These are phyloP conservation scores for Fusarium sp. DNA, from an alignment of 2,329 filamentous ascomycete genomes.

Conservation along the genomic window DNA sequence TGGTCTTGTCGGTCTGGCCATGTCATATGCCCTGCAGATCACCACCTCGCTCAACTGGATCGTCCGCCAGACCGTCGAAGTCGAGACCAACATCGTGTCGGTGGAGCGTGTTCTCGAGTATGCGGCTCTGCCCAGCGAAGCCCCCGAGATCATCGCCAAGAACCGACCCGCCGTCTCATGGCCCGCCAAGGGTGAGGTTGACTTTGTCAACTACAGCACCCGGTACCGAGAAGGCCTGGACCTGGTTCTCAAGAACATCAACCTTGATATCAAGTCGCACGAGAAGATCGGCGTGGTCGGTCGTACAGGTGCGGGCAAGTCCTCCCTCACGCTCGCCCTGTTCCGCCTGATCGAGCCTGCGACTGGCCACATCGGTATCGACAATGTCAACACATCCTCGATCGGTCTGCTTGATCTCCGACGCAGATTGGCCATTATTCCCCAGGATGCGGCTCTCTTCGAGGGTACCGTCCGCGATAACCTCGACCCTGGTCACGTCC, in stretches of 20 bases:
- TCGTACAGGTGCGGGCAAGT: conserved; percentile 95
- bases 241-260: conserved; percentile 92
- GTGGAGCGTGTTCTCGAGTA: conserved; percentile 98
- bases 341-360: conserved; percentile 96
- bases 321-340: conserved; percentile 88
- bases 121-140: conserved; percentile 89
- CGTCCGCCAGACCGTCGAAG: conserved; percentile 96
- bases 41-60: conserved; percentile 99
- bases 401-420: conserved; percentile 93
- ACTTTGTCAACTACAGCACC: conserved; percentile 94
- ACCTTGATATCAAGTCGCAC: conserved; percentile 90
- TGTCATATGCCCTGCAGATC: conserved; percentile 98
- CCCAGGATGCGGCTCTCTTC: conserved; percentile 96
- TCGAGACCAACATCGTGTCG: conserved; percentile 99
- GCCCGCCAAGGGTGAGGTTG: conserved; percentile 88
- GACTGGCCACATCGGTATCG: conserved; percentile 87
- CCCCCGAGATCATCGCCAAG: conserved; percentile 91
- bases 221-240: conserved; percentile 91
- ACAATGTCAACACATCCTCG: conserved; percentile 86
- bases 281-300: conserved; percentile 99
- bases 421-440: conserved; percentile 92
- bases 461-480: conserved; percentile 95
- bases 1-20: conserved; percentile 89
- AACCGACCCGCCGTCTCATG: conserved; percentile 89
- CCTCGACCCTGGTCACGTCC: conserved; percentile 91